phyloP scores from a whole-genome alignment of 257 asterid species.

The Lycium barbarum region DNA sequence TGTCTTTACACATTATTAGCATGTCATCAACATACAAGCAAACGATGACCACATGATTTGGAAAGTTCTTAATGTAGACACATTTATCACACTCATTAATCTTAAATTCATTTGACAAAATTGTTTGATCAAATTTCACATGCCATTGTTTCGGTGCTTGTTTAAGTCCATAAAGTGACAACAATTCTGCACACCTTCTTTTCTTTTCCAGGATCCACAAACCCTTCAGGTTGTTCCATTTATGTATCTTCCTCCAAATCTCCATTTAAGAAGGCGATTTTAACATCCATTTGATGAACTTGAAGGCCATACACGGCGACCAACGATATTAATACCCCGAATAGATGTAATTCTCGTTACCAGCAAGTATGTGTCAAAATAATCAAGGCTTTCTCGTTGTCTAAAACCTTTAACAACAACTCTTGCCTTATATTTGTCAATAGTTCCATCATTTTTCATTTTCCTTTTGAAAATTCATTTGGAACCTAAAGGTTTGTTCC shows the following conservation, averaged over 20 bases:
- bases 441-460: no score
- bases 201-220: neutral
- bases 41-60: neutral
- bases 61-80: neutral
- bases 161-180: neutral
- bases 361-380: no score
- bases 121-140: neutral
- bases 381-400: no score
- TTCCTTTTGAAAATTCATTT: no score
- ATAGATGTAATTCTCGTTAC: no score
- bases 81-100: neutral
- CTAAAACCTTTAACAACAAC: no score
- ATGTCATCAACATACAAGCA: neutral
- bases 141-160: neutral
- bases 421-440: no score
- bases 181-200: no score
- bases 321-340: no score
- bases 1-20: neutral
- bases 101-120: neutral
- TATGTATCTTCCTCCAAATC: neutral
- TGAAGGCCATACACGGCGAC: neutral
- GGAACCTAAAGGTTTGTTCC: no score
- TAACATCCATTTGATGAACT: neutral
- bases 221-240: no score
- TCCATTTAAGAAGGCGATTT: no score